Base-by-base conservation (phyloP, 805 yeast species). In the Yueomyces sinensis region DNA sequence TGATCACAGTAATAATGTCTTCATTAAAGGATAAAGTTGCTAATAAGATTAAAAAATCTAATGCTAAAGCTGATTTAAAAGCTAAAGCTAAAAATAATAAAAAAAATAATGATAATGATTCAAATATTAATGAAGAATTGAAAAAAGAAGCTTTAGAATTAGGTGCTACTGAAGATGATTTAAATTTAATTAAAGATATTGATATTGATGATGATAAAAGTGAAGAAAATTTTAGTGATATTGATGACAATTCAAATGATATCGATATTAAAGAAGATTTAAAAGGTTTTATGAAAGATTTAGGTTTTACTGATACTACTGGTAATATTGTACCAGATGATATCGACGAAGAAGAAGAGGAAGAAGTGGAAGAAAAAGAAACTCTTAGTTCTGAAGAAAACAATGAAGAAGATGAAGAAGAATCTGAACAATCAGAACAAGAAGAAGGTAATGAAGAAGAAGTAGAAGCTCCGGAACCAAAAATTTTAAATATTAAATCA, bases 91-190 rank as follows among this genome's bases (percentile, higher is more conserved):
- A 25, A n/a, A 25, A 25, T n/a, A 40, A 43, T 30, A 36, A 48
- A 27, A 31, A 44, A 13, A 38, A 44, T 36, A 43, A 41, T 24
- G 29, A 27, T 16, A 28, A 32, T 36, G 38, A 39, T 17, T 17
- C 37, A 32, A 57, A 52, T 7, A 24, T 41, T 3, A 39, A 37
- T 33, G 46, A 39, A 4, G 47, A 40, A 2, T 54, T 82, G 32
- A 74, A 80, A 44, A 72, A 75, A 40, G 93, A 80, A 59, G 93
- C 94, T 3, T 53, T 76, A 13, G 76, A 76, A 17, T 59, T 87
- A 20, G 95, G 96, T 24, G 97, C 95, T 16, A 68, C 83, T 13
- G 91, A 82, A 44, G 87, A 76, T 17, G 96, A 86, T 54, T 52
- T 87, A 31, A 68, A 70, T 30, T 57, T 86, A 33, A 45, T 87